Base-by-base conservation (phyloP, 2,329 filamentous ascomycete species). In the Trichoderma koningiopsis region DNA sequence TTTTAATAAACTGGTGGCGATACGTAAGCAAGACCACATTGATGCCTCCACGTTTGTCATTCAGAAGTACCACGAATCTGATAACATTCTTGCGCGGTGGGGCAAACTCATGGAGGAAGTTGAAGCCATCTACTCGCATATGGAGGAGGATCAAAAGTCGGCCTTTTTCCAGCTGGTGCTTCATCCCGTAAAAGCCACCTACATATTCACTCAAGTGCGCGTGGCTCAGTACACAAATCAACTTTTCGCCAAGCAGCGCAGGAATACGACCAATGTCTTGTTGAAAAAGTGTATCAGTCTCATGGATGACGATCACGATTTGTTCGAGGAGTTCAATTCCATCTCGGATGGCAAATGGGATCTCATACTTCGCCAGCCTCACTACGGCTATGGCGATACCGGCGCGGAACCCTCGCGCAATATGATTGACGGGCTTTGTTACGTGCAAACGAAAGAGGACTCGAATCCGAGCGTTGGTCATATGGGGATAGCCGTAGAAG, bases 111-210 rank as follows among this genome's bases (percentile, higher is more conserved):
- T 79, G 1, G 72, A 78, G 1, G 78, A 81, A 10, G 85, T 86
- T 0, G 76, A 85, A 63, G 75, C 75, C 0, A 77, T 89, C 0
- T 81, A 85, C 59, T 76, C 82, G 19, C 76, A 77, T 2, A 75
- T 89, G 0, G 75, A 81, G 0, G 73, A 76, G 0, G 79, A 80
- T 0, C 79, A 82, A 8, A 83, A 84, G 68, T 80, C 87, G 0
- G 83, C 87, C 0, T 87, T 88, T 72, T 91, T 88, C 75, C 83
- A 91, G 72, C 84, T 88, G 69, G 81, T 91, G 10, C 81, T 89
- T 6, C 87, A 91, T 66, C 88, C 88, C 0, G 83, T 87, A 58
- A 83, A 86, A 43, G 87, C 88, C 3, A 87, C 84, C 2, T 81
- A 83, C n/a, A 85, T 86, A 43, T 85, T 86, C 69, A 82, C 84